Evolutionary conservation across 208 protist species (phyloP).

Genomic region (Wallacemonas sp.): DNA sequence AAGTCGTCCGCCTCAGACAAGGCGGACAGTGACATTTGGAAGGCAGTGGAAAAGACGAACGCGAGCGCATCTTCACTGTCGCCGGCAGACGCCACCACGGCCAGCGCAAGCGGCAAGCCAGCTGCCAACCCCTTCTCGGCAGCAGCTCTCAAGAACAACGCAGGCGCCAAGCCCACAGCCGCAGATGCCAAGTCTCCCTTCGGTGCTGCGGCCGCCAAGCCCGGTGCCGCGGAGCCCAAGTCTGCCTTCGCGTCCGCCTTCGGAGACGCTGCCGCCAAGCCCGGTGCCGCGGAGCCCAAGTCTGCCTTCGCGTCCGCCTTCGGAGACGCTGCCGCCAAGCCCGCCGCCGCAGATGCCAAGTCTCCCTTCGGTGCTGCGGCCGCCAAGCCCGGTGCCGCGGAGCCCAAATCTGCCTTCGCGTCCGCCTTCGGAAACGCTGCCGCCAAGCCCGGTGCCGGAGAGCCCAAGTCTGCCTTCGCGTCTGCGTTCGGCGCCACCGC

Average conservation of each 20-base stretch:
- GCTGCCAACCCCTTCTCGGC: no score
- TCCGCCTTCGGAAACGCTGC: background rate
- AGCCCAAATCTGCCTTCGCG: slow-evolving; percentile 1
- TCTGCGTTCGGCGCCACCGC: background rate
- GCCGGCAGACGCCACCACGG: background rate
- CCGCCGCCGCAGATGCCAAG: background rate
- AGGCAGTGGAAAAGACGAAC: slow-evolving; percentile 1
- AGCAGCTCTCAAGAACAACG: no score
- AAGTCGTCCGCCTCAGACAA: slow-evolving; percentile 32
- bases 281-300: background rate
- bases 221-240: background rate
- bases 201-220: slow-evolving; percentile 7
- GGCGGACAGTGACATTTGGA: slow-evolving; percentile 56
- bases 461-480: slow-evolving; percentile 14
- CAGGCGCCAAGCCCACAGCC: background rate
- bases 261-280: background rate
- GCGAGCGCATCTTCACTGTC: no score
- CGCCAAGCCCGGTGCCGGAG: background rate
- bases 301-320: slow-evolving; percentile 5
- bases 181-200: slow-evolving; percentile 8
- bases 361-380: background rate
- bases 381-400: background rate
- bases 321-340: background rate
- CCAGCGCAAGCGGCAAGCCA: background rate
- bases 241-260: background rate